Evolutionary conservation across 306 rosid species (phyloP).

Genomic region (Vigna hirtella): DNA sequence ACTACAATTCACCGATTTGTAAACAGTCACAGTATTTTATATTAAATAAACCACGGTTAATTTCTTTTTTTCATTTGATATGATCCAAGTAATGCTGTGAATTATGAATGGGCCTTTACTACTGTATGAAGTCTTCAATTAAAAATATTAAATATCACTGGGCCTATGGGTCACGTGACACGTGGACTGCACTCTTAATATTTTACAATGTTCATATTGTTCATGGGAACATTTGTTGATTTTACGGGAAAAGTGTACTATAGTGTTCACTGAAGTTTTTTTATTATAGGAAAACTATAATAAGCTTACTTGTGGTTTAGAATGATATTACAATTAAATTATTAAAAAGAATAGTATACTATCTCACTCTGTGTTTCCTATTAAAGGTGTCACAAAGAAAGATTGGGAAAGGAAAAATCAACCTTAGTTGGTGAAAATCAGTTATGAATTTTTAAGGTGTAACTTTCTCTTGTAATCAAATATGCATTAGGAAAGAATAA

Average conservation of each 20-base stretch:
- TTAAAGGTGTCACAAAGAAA: too few relatives aligned
- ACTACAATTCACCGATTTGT: too few relatives aligned
- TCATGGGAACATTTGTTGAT: too few relatives aligned
- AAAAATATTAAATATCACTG: background rate
- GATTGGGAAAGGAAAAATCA: too few relatives aligned
- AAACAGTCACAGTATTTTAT: background rate
- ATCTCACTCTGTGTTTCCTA: too few relatives aligned
- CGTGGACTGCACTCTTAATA: conserved; percentile 39
- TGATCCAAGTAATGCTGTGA: conserved; percentile 7
- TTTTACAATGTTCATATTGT: too few relatives aligned
- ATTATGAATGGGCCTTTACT: background rate
- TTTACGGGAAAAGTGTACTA: background rate
- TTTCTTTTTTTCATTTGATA: background rate
- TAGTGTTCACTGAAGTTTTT: background rate
- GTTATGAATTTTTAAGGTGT: too few relatives aligned
- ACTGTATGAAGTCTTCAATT: background rate
- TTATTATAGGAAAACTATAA: background rate
- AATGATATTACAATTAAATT: background rate
- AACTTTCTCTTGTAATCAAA: too few relatives aligned
- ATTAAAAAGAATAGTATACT: too few relatives aligned
- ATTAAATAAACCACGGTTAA: background rate
- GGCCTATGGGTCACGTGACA: conserved; percentile 38
- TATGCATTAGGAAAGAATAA: too few relatives aligned
- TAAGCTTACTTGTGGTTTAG: background rate
- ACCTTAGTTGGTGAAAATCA: too few relatives aligned